Evolutionary conservation across 2,329 filamentous ascomycete species (phyloP).

Genomic region (Alternaria metachromatica): DNA sequence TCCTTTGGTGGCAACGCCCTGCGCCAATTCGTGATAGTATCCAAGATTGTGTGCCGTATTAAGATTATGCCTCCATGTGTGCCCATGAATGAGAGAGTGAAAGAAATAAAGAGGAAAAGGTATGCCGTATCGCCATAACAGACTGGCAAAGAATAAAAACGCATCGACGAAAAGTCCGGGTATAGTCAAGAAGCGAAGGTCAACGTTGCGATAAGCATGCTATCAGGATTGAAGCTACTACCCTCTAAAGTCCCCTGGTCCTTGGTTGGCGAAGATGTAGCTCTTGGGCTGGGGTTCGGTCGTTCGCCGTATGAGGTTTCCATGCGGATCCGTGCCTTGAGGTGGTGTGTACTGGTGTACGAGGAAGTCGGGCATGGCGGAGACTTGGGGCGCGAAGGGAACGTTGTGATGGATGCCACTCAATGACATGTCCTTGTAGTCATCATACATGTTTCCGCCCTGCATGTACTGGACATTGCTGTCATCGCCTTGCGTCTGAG

Average conservation of each 20-base stretch:
- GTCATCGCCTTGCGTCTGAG: conserved; percentile 33
- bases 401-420: conserved; percentile 42
- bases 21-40: conserved; percentile 5
- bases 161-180: conserved; percentile 11
- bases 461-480: conserved; percentile 33
- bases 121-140: background rate
- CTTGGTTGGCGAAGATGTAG: conserved; percentile 58
- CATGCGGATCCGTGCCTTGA: conserved; percentile 45
- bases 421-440: conserved; percentile 35
- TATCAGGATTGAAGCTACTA: conserved; percentile 5
- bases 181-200: conserved; percentile 13
- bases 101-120: background rate
- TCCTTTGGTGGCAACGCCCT: conserved; percentile 4
- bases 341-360: conserved; percentile 58
- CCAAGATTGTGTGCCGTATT: conserved; percentile 6
- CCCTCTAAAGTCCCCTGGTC: conserved; percentile 51
- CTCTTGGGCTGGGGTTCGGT: conserved; percentile 50
- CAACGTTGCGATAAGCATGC: background rate
- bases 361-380: conserved; percentile 48
- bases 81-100: background rate
- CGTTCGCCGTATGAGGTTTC: conserved; percentile 33
- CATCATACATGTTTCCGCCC: conserved; percentile 36
- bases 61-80: conserved; percentile 9
- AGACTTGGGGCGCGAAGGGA: conserved; percentile 41
- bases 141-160: background rate